phyloP scores from a whole-genome alignment of 208 protist genomes.

The Trypanosoma avium region DNA sequence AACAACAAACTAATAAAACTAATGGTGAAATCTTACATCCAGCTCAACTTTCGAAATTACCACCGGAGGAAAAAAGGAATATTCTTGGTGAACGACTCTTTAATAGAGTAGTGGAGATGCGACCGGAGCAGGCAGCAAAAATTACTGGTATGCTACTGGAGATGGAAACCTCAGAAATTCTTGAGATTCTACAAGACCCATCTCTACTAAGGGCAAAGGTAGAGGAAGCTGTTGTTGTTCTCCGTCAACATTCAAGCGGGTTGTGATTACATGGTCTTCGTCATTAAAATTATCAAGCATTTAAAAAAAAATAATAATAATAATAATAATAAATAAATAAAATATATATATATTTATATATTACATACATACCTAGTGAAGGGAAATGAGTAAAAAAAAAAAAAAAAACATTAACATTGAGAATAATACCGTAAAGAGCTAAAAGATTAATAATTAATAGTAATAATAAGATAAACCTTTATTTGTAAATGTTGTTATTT shows the following conservation, averaged over 20 bases:
- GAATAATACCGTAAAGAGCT: too few species aligned
- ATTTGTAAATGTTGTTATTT: too few species aligned
- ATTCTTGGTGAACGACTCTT: slow-evolving; percentile 72
- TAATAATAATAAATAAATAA: not conserved
- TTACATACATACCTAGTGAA: too few species aligned
- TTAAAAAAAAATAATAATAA: not conserved
- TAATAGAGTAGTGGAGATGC: slow-evolving; percentile 41
- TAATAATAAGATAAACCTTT: too few species aligned
- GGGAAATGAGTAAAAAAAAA: too few species aligned
- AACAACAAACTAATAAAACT: slow-evolving; percentile 3
- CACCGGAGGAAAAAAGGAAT: slow-evolving; percentile 72
- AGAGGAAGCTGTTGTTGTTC: slow-evolving; percentile 58
- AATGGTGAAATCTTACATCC: slow-evolving; percentile 28
- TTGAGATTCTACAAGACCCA: slow-evolving; percentile 48
- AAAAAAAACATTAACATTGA: too few species aligned
- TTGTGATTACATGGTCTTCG: too few species aligned
- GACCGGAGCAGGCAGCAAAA: slow-evolving; percentile 56
- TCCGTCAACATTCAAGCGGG: slow-evolving; percentile 40
- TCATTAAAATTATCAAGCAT: too few species aligned
- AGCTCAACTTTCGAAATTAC: slow-evolving; percentile 49
- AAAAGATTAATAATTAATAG: too few species aligned
- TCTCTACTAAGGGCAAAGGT: slow-evolving; percentile 56
- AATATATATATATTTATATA: too few species aligned
- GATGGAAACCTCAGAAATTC: slow-evolving; percentile 72
- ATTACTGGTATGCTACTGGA: slow-evolving; percentile 83